Evolutionary conservation across 768 basidiomycete species (phyloP).

Genomic region (Hydnomerulius pinastri): DNA sequence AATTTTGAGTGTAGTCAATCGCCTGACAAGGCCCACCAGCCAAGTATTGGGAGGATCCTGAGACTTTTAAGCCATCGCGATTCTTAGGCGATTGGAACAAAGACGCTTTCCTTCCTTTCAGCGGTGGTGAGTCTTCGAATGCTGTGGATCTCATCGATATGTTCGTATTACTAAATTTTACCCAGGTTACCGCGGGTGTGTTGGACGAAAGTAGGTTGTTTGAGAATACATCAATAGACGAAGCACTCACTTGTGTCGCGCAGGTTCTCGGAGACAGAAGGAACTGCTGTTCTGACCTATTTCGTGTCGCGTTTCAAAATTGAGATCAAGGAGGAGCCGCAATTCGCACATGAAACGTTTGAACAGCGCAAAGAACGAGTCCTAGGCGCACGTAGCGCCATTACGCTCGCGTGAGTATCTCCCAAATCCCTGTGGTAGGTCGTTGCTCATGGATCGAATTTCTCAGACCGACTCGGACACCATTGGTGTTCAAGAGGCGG

Average conservation of each 20-base stretch:
- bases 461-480: conserved; percentile 4
- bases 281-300: conserved; percentile 50
- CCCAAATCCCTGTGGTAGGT: not conserved
- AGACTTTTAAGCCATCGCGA: conserved; percentile 40
- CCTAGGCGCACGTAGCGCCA: conserved; percentile 33
- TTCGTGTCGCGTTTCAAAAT: conserved; percentile 49
- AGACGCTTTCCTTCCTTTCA: conserved; percentile 58
- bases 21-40: conserved; percentile 21
- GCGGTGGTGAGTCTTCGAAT: conserved; percentile 35
- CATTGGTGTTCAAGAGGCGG: conserved; percentile 7
- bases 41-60: conserved; percentile 40
- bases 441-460: not conserved
- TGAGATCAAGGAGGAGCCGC: conserved; percentile 50
- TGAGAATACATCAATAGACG: not conserved
- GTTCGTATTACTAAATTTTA: not conserved
- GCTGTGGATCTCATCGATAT: not conserved
- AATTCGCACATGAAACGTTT: conserved; percentile 48
- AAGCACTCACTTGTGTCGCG: not conserved
- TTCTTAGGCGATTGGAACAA: conserved; percentile 56
- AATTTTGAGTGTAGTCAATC: not conserved
- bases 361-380: conserved; percentile 47
- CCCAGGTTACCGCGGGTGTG: conserved; percentile 44
- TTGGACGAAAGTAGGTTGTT: conserved; percentile 42
- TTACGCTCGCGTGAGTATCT: conserved; percentile 48
- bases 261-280: conserved; percentile 57